Base-by-base conservation (phyloP, 805 yeast genomes). In the Tetrapisispora pingtungensis region DNA sequence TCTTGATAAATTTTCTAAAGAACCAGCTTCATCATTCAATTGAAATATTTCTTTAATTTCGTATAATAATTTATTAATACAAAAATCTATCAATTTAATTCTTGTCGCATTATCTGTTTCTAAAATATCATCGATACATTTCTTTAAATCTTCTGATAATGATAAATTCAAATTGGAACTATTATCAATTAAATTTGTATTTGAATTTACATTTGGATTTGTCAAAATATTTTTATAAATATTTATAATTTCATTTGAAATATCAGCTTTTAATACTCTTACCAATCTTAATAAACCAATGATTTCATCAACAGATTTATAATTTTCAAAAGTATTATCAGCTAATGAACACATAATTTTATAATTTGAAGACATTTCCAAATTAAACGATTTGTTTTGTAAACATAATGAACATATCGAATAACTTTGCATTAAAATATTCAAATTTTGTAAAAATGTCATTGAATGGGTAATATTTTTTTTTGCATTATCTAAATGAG, bases 11-110 rank as follows among this genome's bases (percentile, higher is more conserved):
- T 93, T 93, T 47, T 93, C 98, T 47, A 93, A 66, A 5, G 94
- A 82, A 1, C 97, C 97, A 0, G 98, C 98, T 64, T 93, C 98
- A 54, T 88, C 97, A 13, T 78, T 72, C 10, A 80, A 71, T 43
- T 78, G 74, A 65, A 93, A 93, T 10, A 93, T 86, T 19, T 77
- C 67, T 31, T 73, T 73, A 36, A 90, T 78, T 55, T 90, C 97
- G 54, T 74, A 75, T 43, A 93, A 68, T 49, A 82, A 79, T 27
- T 70, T 70, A 45, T 74, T 76, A 47, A 84, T 74, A 61, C 83
- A 85, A 90, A 94, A 86, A 39, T 72, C 75, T 8, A 78, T 64
- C 39, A 90, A 69, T 54, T 80, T 77, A 41, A 75, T 76, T 40
- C 71, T 73, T 48, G 78, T 73, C 41, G 77, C 71, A 22, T 84